Percentiles rank a stretch among this genome's conserved stretches.
Evolutionary conservation across 805 yeast genomes (phyloP).

Genomic region (Kluyveromyces nonfermentans): DNA sequence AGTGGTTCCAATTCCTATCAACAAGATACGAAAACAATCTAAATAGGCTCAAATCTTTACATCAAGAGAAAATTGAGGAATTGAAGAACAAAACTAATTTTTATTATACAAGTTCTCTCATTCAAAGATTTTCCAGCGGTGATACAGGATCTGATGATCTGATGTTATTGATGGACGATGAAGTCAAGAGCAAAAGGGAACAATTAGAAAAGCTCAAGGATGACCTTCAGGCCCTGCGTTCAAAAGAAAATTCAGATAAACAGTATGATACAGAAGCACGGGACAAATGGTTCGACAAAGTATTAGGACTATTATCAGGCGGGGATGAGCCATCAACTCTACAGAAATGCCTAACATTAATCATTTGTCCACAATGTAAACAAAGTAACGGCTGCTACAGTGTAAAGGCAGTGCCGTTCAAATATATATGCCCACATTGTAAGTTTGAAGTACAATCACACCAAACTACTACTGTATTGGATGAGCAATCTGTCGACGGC

Average conservation of each 20-base stretch:
- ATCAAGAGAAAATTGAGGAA: slow-evolving; percentile 50
- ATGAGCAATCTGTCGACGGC: background rate
- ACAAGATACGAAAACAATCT: slow-evolving; percentile 16
- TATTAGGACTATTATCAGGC: slow-evolving; percentile 22
- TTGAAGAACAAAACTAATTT: slow-evolving; percentile 66
- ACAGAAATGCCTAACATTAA: slow-evolving; percentile 9
- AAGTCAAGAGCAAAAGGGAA: slow-evolving; percentile 32
- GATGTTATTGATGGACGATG: slow-evolving; percentile 35
- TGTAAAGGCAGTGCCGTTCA: slow-evolving; percentile 13
- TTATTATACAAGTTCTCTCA: slow-evolving; percentile 62
- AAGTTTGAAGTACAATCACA: slow-evolving; percentile 6
- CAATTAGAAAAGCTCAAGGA: slow-evolving; percentile 31
- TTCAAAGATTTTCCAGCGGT: slow-evolving; percentile 52
- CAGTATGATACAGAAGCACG: slow-evolving; percentile 17
- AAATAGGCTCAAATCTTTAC: slow-evolving; percentile 34
- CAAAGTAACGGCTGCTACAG: slow-evolving; percentile 19
- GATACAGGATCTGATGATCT: slow-evolving; percentile 40
- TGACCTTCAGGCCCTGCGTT: slow-evolving; percentile 17
- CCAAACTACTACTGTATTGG: background rate
- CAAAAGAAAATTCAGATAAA: slow-evolving; percentile 9
- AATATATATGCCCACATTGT: slow-evolving; percentile 24
- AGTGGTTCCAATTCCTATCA: slow-evolving; percentile 4
- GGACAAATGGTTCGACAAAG: slow-evolving; percentile 29
- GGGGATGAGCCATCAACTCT: slow-evolving; percentile 16
- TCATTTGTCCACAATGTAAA: slow-evolving; percentile 21